These are phyloP conservation scores for Perkinsus marinus DNA, from an alignment of 169 alveolate species.

Conservation along the genomic window DNA sequence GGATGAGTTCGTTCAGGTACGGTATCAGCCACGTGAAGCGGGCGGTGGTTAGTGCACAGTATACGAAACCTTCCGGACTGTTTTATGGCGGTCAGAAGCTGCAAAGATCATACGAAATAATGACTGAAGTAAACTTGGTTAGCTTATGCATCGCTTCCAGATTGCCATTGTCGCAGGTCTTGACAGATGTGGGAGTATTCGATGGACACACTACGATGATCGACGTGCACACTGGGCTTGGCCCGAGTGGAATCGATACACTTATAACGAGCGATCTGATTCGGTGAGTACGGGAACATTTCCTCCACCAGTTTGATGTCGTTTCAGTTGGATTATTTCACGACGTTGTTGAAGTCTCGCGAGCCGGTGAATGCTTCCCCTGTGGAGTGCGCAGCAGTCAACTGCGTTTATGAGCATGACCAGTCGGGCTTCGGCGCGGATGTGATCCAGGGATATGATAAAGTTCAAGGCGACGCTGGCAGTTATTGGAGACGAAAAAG, in stretches of 20 bases:
- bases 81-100: background rate
- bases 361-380: background rate
- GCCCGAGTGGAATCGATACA: background rate
- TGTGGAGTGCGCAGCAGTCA: background rate
- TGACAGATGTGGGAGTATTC: background rate
- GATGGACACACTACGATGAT: background rate
- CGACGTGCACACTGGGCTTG: conserved; percentile 5
- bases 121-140: background rate
- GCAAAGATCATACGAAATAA: background rate
- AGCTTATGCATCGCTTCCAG: background rate
- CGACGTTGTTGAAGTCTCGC: background rate
- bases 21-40: background rate
- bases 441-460: background rate
- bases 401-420: background rate
- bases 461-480: background rate
- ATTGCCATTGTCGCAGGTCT: background rate
- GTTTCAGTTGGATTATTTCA: background rate
- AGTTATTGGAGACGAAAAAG: background rate
- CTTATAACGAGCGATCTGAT: background rate
- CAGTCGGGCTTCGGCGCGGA: background rate
- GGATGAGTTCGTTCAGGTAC: background rate
- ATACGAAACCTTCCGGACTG: background rate
- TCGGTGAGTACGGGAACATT: background rate
- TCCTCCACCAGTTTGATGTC: background rate
- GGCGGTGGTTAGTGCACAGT: background rate